Conservation (phyloP, 129 eudicot species). For the Scalesia atractyloides region DNA sequence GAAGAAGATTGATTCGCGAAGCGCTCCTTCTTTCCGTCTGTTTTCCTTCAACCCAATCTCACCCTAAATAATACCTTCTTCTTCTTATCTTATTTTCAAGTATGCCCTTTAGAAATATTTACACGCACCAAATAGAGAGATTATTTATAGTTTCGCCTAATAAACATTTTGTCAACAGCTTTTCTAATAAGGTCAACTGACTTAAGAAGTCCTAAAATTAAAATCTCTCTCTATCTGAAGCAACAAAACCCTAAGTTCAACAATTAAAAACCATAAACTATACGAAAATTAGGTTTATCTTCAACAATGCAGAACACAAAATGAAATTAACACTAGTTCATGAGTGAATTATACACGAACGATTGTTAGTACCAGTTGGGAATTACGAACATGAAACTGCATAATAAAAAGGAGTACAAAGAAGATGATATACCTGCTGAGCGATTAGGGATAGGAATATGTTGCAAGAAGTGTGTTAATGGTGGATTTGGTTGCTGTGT, state of each 20-base stretch:
- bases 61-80: too few relatives aligned
- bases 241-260: constrained; percentile 24
- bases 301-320: not conserved
- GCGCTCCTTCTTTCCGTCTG: too few relatives aligned
- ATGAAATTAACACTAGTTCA: not conserved
- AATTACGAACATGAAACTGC: constrained; percentile 10
- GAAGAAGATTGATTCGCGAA: too few relatives aligned
- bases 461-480: constrained; percentile 14
- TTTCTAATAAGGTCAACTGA: not conserved
- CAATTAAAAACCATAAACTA: constrained; percentile 15
- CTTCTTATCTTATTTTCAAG: too few relatives aligned
- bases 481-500: constrained; percentile 28
- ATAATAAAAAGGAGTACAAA: constrained; percentile 4
- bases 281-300: constrained; percentile 1
- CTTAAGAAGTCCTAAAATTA: constrained; percentile 1
- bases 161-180: not conserved
- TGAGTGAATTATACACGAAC: constrained; percentile 3
- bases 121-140: too few relatives aligned
- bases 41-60: too few relatives aligned
- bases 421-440: constrained; percentile 11
- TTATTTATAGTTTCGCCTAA: too few relatives aligned
- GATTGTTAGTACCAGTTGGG: not conserved
- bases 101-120: too few relatives aligned
- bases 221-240: not conserved
- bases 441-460: not conserved